Percentiles rank a stretch among this genome's conserved stretches.
Conservation (phyloP, 805 yeast species). For the Alloascoidea hylecoeti region DNA sequence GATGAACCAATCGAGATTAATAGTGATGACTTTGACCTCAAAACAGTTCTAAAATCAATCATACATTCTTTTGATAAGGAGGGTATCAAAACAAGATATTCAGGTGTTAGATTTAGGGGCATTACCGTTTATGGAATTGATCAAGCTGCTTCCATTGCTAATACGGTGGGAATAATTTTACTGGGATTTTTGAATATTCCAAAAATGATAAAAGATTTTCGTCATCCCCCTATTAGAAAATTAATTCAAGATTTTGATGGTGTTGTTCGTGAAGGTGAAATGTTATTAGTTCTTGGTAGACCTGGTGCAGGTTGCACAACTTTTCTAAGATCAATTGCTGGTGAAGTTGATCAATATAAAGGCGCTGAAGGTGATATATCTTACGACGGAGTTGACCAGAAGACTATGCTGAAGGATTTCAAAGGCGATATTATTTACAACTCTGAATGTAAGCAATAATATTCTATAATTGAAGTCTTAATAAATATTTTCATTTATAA, state of each 20-base stretch:
- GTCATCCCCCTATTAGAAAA: conserved; percentile 9
- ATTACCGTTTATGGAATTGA: conserved; percentile 31
- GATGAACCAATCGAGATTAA: conserved; percentile 30
- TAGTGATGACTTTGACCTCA: conserved; percentile 29
- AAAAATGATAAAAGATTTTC: too few relatives aligned
- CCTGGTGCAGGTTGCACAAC: conserved; percentile 80
- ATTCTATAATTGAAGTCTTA: background rate
- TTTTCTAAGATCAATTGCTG: conserved; percentile 48
- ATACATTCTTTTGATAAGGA: background rate
- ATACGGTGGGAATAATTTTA: too few relatives aligned
- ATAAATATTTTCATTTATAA: background rate
- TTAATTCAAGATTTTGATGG: conserved; percentile 16
- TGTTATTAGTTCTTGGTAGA: conserved; percentile 55
- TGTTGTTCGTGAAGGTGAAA: conserved; percentile 46
- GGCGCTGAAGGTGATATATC: conserved; percentile 38
- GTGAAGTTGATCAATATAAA: conserved; percentile 32
- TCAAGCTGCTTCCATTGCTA: too few relatives aligned
- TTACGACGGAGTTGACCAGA: conserved; percentile 50
- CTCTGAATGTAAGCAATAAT: conserved; percentile 16
- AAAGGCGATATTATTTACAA: conserved; percentile 32
- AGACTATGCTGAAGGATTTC: conserved; percentile 43
- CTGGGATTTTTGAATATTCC: too few relatives aligned
- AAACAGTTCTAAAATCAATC: background rate
- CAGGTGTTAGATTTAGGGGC: conserved; percentile 9
- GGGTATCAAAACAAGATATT: background rate